A percentile compares a stretch with the other conserved stretches of the same genome.
phyloP scores from a whole-genome alignment of 2,329 filamentous ascomycete species.

The Blumeriella jaapii region DNA sequence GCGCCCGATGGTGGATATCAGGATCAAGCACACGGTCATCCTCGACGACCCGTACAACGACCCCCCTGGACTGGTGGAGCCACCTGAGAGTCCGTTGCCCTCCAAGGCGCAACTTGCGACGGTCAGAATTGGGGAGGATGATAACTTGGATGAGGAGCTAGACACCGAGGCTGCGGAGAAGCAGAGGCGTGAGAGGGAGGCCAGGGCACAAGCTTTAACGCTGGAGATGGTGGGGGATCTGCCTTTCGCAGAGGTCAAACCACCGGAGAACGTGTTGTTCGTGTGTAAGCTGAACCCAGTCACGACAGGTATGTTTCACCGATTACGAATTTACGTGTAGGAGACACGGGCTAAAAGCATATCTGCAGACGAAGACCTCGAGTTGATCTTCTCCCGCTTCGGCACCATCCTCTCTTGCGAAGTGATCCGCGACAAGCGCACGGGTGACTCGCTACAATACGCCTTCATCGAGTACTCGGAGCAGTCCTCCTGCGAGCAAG shows the following conservation, averaged over 20 bases:
- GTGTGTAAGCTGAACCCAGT: slow-evolving; percentile 98
- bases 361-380: slow-evolving; percentile 66
- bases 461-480: slow-evolving; percentile 96
- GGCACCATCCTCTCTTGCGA: slow-evolving; percentile 92
- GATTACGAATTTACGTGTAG: too few relatives aligned
- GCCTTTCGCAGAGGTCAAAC: slow-evolving; percentile 93
- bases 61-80: slow-evolving; percentile 63
- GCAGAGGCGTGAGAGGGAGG: slow-evolving; percentile 75
- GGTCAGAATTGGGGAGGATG: slow-evolving; percentile 83
- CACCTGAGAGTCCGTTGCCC: slow-evolving; percentile 68
- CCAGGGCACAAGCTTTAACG: slow-evolving; percentile 84
- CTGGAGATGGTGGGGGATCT: slow-evolving; percentile 97
- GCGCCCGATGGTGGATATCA: slow-evolving; percentile 83
- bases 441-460: slow-evolving; percentile 91
- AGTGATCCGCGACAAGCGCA: slow-evolving; percentile 87
- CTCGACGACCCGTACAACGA: slow-evolving; percentile 90
- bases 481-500: slow-evolving; percentile 83
- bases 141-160: slow-evolving; percentile 60
- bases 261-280: slow-evolving; percentile 93
- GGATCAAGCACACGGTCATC: slow-evolving; percentile 83
- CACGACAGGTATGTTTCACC: slow-evolving; percentile 47
- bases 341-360: slow-evolving; percentile 5
- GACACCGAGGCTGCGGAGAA: slow-evolving; percentile 74
- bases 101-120: slow-evolving; percentile 80
- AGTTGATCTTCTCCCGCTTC: slow-evolving; percentile 94